Base-by-base conservation (phyloP, 2,329 filamentous ascomycete genomes). In the Laburnicola sp. region DNA sequence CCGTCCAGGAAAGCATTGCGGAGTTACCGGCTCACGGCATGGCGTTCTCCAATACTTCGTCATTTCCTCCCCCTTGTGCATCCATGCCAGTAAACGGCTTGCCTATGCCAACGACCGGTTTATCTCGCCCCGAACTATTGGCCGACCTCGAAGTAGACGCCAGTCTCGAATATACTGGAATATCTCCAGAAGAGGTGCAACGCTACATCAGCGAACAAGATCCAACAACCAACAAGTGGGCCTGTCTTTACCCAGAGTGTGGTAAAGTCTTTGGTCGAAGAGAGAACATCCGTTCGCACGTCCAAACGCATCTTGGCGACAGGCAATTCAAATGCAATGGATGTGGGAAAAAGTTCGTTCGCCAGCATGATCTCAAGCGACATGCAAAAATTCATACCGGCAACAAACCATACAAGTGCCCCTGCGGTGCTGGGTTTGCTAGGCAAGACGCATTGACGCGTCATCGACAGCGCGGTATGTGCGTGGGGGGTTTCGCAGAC, bases 201-300 rank as follows among this genome's bases (percentile, higher is more conserved):
- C 68, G 71, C 25, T 78, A 75, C 63, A 78, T 80, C 52, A 77
- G 76, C 53, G 73, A 76, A 51, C 78, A 78, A 53, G 69, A 76
- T 38, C 64, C 70, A 4, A 60, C 62, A 11, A 75, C 71, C 45
- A 72, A 74, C 56, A 74, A 77, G 32, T 80, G 76, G 73, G 76
- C 72, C 8, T 80, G 78, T 62, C 67, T 80, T 11, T 80, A 73
- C 62, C 78, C 90, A 6, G 86, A 86, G 26, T 99, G 94, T 74
- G 83, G 86, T 62, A 96, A 96, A 74, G 84, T 86, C 46, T 97
- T 99, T 69, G 93, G 92, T n/a, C 85, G 94, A 62, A 96, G 97
- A 73, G 94, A 99, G 74, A 97, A 99, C 75, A 97, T 97, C 78
- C 96, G 96, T 72, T 96, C 92, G 0, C 94, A 99, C 72, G 90